Evolutionary conservation across 495 filamentous ascomycete genomes (phyloP).

Genomic region (Talaromyces adpressus): DNA sequence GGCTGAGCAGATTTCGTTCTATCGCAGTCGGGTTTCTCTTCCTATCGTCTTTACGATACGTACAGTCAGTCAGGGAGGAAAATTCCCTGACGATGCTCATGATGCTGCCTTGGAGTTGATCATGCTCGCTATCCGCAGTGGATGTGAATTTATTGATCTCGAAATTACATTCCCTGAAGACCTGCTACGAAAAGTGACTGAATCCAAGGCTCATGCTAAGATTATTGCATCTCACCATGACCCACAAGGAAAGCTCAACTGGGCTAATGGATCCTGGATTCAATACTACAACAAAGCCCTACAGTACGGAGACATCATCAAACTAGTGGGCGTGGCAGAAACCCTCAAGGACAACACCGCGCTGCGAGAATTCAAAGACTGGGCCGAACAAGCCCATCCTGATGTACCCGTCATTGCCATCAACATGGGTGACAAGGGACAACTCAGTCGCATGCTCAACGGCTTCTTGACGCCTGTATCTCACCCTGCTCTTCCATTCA

Average conservation of each 20-base stretch:
- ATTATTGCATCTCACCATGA: slow-evolving; percentile 97
- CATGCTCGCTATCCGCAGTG: slow-evolving; percentile 68
- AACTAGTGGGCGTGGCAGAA: slow-evolving; percentile 81
- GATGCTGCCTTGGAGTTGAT: slow-evolving; percentile 68
- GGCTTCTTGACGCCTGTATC: slow-evolving; percentile 93
- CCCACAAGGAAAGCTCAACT: slow-evolving; percentile 68
- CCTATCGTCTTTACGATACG: slow-evolving; percentile 93
- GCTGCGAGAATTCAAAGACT: slow-evolving; percentile 73
- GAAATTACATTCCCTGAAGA: slow-evolving; percentile 81
- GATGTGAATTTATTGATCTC: slow-evolving; percentile 87
- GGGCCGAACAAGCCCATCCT: slow-evolving; percentile 57
- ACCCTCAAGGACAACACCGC: slow-evolving; percentile 78
- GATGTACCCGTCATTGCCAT: slow-evolving; percentile 81
- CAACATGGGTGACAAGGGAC: slow-evolving; percentile 88
- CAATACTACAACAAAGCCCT: slow-evolving; percentile 80
- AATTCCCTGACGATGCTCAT: slow-evolving; percentile 72
- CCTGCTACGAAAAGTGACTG: slow-evolving; percentile 58
- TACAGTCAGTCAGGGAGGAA: slow-evolving; percentile 78
- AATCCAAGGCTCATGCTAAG: slow-evolving; percentile 62
- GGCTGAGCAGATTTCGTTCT: slow-evolving; percentile 69
- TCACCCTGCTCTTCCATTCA: slow-evolving; percentile 80
- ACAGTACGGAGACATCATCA: slow-evolving; percentile 84
- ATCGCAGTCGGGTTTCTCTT: slow-evolving; percentile 66
- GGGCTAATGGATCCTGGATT: slow-evolving; percentile 85
- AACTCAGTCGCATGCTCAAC: slow-evolving; percentile 86